A percentile compares a stretch with the other conserved stretches of the same genome.
Evolutionary conservation across 2,329 filamentous ascomycete species (phyloP).

Genomic region (Calonectria honghensis): DNA sequence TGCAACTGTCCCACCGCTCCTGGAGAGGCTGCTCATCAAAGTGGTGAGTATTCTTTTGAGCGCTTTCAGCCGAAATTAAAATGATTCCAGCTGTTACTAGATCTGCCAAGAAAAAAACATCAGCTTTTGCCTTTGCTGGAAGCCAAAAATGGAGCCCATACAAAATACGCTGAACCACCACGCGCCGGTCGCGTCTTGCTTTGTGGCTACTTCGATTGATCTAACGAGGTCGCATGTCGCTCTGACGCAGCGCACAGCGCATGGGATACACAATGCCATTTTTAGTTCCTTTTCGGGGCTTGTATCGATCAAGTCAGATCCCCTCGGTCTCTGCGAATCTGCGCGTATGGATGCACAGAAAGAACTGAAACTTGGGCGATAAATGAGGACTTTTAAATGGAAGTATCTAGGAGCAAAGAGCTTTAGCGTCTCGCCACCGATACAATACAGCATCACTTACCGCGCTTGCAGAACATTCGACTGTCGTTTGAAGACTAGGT

Average conservation of each 20-base stretch:
- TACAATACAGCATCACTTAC: neutral
- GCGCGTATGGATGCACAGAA: constrained; percentile 24
- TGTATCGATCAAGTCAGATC: neutral
- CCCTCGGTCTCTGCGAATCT: neutral
- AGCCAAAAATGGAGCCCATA: neutral
- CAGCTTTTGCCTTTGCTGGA: neutral
- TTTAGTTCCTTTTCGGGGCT: neutral
- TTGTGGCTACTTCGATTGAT: constrained; percentile 6
- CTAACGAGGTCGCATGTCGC: constrained; percentile 18
- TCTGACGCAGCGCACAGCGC: constrained; percentile 16
- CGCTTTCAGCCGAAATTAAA: neutral
- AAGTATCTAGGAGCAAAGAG: neutral
- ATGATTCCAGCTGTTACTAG: constrained; percentile 18
- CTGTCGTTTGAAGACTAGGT: constrained; percentile 8
- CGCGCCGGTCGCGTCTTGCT: constrained; percentile 14
- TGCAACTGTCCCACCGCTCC: constrained; percentile 10
- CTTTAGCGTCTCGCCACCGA: neutral
- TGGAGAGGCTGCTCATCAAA: neutral
- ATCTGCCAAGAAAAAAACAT: neutral
- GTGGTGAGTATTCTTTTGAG: neutral
- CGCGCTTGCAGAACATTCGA: constrained; percentile 27
- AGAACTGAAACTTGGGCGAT: constrained; percentile 25
- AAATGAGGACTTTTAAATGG: constrained; percentile 29
- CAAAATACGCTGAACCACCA: constrained; percentile 34
- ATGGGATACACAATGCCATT: neutral